Base-by-base conservation (phyloP, 2,329 filamentous ascomycete genomes). In the Ceratocystis ficicola region DNA sequence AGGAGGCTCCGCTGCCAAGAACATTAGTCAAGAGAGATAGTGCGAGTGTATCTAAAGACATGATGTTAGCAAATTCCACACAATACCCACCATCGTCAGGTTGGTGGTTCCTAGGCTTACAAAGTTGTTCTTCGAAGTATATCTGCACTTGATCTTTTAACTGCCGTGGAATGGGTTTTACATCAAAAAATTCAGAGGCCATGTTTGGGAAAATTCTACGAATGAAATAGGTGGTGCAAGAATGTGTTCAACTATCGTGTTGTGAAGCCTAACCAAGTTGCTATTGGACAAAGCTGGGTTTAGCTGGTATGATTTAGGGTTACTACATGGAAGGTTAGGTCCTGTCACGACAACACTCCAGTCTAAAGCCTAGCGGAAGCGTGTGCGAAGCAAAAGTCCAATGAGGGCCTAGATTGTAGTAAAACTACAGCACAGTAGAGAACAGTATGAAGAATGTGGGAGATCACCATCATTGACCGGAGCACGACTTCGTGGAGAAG, bases 21-120 rank as follows among this genome's bases (percentile, higher is more conserved):
- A 86, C 77, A 70, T 81, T 83, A 32, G 81, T 80, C 46, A 93
- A 78, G 1, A 93, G 80, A 57, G 79, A 80, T 41, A 90, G 80
- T 10, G 85, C 85, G 70, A 81, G 78, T 10, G 72, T 73, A 69
- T 83, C 83, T 85, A 41, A 10, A 12, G 15, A 28, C 12, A 52
- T 63, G 22, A 20, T 20, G 46, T 68, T 64, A 52, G 20, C 41
- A 20, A 20, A 44, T 30, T 4, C 44, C 48, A 17, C 48, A 17
- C 15, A 22, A 3, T 5, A 20, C 63, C 17, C 8, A 44, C 48
- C 5, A 8, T 10, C 25, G 4, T 15, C 4, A 41, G 28, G 1
- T 12, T 36, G 25, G 55, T 30, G n/a, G 28, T 59, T 36, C 25
- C 8, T 2, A 5, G 12, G 70, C 71, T 55, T 68, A 75, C 73